Conservation (phyloP, 306 rosid species). For the Urtica urens region DNA sequence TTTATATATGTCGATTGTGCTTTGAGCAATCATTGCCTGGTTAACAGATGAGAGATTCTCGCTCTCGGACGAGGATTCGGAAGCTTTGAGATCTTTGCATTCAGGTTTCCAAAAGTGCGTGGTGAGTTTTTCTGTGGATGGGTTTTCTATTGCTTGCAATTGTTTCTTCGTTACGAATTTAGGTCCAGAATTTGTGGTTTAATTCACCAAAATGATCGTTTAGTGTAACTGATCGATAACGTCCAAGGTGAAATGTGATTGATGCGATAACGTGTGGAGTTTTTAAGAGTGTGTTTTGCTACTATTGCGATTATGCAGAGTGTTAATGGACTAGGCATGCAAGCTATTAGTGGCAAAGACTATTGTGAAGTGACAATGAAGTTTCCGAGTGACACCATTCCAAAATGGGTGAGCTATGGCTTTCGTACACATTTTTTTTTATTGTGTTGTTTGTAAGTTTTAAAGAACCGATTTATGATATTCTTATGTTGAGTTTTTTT, state of each 20-base stretch:
- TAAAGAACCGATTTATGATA: neutral
- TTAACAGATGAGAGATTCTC: slow-evolving; percentile 34
- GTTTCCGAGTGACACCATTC: slow-evolving; percentile 71
- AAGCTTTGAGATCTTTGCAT: slow-evolving; percentile 60
- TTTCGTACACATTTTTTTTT: neutral
- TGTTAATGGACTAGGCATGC: slow-evolving; percentile 81
- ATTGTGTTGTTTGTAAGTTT: too few species aligned
- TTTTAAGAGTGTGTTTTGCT: slow-evolving; percentile 1
- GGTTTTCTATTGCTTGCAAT: neutral
- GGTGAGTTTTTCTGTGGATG: slow-evolving; percentile 39
- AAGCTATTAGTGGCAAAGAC: slow-evolving; percentile 41
- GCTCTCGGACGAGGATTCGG: slow-evolving; percentile 47
- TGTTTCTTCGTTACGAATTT: too few species aligned
- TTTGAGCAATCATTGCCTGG: slow-evolving; percentile 1
- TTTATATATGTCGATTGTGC: neutral
- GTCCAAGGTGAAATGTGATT: too few species aligned
- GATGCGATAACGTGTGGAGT: neutral
- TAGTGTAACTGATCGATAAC: too few species aligned
- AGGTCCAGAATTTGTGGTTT: too few species aligned
- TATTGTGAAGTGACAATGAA: slow-evolving; percentile 56
- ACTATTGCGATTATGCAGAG: slow-evolving; percentile 40
- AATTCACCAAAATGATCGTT: too few species aligned
- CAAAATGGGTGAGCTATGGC: slow-evolving; percentile 70
- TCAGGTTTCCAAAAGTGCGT: slow-evolving; percentile 67
- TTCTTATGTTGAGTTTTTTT: neutral